phyloP scores from a whole-genome alignment of 2,329 filamentous ascomycete species.

The Blastomyces percursus region DNA sequence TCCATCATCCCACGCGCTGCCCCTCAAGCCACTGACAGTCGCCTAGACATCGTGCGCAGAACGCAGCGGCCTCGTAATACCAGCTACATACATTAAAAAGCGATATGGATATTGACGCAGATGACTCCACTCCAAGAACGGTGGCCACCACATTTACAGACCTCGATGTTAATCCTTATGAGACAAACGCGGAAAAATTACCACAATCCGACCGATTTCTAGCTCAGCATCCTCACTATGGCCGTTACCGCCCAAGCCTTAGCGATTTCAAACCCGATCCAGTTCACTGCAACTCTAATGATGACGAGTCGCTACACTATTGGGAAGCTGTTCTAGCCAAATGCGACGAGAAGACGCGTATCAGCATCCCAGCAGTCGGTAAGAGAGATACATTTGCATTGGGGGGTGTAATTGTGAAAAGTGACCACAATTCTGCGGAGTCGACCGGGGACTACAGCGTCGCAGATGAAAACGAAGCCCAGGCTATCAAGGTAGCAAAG shows the following conservation, averaged over 20 bases:
- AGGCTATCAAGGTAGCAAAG: constrained; percentile 26
- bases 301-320: constrained; percentile 23
- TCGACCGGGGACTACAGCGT: constrained; percentile 21
- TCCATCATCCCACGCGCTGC: not conserved
- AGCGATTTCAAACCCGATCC: constrained; percentile 29
- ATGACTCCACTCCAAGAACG: not conserved
- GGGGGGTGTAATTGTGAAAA: constrained; percentile 29
- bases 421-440: constrained; percentile 23
- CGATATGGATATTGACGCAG: constrained; percentile 14
- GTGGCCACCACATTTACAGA: not conserved
- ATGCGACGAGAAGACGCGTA: constrained; percentile 20
- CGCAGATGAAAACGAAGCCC: constrained; percentile 30
- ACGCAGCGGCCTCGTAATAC: not conserved
- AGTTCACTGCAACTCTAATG: constrained; percentile 24
- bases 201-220: constrained; percentile 27
- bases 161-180: constrained; percentile 23
- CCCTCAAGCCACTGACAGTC: not conserved
- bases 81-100: constrained; percentile 9
- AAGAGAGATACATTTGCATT: constrained; percentile 26
- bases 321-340: constrained; percentile 27
- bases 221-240: constrained; percentile 24
- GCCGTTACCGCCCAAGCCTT: constrained; percentile 24
- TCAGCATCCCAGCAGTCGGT: constrained; percentile 23
- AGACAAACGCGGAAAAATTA: constrained; percentile 24
- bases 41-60: not conserved